Evolutionary conservation across 2,329 filamentous ascomycete species (phyloP), one percentile per base, ranked within the genome.

Genomic region (Lachnellula subtilissima): DNA sequence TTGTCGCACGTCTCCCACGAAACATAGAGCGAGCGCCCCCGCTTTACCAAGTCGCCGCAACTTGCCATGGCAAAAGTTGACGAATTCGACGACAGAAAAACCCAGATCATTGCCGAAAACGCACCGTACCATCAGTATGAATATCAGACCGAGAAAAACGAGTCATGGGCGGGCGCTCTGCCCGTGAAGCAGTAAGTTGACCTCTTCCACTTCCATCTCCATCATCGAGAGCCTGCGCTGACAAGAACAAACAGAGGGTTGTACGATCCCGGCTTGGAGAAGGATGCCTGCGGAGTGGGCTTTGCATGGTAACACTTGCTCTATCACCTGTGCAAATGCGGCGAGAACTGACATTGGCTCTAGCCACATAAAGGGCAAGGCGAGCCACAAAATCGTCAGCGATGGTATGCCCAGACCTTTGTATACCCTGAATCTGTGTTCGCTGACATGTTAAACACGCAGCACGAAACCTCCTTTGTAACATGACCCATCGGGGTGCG

Each of bases 401-500:
- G 93, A 97, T 96, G 93, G 90, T 94, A 76, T 61, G 65, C 59
- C 48, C 62, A 36, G 61, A 55, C 39, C 52, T 43, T 42, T 45
- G 52, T 52, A 45, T 36, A 48, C 17, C 25, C 15, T 43, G 32
- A 19, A 17, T n/a, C 47, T 40, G 25, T 32, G 22, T 45, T 11
- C 51, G 57, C 72, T 76, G 65, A 78, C 71, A 57, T 61, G 45
- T 43, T 55, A 45, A 48, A 12, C 39, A 35, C 58, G 46, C 67
- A 94, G 90, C 92, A 65, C 88, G 90, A 64, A 96, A 92, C 75
- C 81, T 99, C 60, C 86, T 99, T 62, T 99, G 94, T 82, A 97
- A 99, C 83, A 99, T 99, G 94, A 97, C 94, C 81, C 94, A 99
- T 80, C 88, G 94, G 73, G 94, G 94, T 80, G 94, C 94, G 62